Percentiles rank a stretch among this genome's conserved stretches.
Conservation (phyloP, 345 rosid genomes). For the Tarenaya hassleriana region DNA sequence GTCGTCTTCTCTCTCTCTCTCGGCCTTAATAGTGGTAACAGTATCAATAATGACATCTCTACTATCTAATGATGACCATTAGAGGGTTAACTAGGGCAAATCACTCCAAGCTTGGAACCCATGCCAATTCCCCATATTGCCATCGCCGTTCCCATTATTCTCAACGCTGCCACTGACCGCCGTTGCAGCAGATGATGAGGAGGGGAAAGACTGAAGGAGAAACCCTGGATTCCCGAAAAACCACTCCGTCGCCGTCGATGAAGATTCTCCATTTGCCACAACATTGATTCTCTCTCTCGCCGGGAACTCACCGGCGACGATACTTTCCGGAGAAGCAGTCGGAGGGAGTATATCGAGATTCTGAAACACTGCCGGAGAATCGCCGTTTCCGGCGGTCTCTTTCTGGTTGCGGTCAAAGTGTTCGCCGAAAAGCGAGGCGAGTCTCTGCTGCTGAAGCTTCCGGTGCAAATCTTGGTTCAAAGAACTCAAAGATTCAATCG, state of each 20-base stretch:
- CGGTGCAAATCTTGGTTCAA: slow-evolving; percentile 91
- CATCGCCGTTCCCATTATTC: slow-evolving; percentile 12
- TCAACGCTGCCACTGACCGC: slow-evolving; percentile 19
- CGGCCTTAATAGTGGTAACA: too few relatives aligned
- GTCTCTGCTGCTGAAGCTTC: slow-evolving; percentile 88
- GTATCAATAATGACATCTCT: slow-evolving; percentile 1
- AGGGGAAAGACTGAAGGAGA: too few relatives aligned
- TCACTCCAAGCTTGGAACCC: neutral
- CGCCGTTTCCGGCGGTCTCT: slow-evolving; percentile 26
- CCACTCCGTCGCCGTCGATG: too few relatives aligned
- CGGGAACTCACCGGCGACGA: slow-evolving; percentile 12
- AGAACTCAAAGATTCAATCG: slow-evolving; percentile 81
- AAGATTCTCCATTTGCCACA: too few relatives aligned
- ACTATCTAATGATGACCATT: neutral
- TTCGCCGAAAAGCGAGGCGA: slow-evolving; percentile 55
- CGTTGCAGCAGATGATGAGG: neutral
- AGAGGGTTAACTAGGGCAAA: slow-evolving; percentile 5
- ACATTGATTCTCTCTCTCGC: slow-evolving; percentile 2
- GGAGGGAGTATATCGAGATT: too few relatives aligned
- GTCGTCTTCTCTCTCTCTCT: slow-evolving; percentile 1
- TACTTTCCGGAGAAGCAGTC: too few relatives aligned
- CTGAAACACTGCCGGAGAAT: slow-evolving; percentile 58
- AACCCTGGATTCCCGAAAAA: too few relatives aligned
- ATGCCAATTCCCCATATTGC: slow-evolving; percentile 19
- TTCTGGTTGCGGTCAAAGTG: slow-evolving; percentile 28